These are phyloP conservation scores for Phylloporus sp. DNA, from an alignment of 768 basidiomycete genomes.

Conservation along the genomic window DNA sequence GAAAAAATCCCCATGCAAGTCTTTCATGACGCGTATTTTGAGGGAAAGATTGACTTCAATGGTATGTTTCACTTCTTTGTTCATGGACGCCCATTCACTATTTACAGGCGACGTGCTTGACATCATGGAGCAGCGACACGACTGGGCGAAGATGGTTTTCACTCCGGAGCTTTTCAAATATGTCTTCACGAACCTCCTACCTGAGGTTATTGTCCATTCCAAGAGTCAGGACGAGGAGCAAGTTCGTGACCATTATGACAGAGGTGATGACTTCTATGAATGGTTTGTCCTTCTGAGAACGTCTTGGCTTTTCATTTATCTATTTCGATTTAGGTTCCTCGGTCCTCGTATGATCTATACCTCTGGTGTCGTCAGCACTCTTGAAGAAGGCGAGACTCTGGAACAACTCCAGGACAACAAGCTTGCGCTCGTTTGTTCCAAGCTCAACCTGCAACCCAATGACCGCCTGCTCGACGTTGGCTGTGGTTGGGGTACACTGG, in stretches of 20 bases:
- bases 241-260: conserved; percentile 94
- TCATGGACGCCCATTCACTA: background rate
- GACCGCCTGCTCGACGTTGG: conserved; percentile 86
- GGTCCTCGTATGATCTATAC: conserved; percentile 98
- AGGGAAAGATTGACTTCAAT: conserved; percentile 94
- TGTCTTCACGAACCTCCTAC: conserved; percentile 80
- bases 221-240: conserved; percentile 90
- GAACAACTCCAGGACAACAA: conserved; percentile 99
- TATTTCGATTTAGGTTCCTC: conserved; percentile 60
- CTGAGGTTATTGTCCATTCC: conserved; percentile 94
- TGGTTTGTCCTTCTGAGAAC: conserved; percentile 43
- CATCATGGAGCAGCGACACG: conserved; percentile 89
- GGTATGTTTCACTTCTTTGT: conserved; percentile 43
- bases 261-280: conserved; percentile 93
- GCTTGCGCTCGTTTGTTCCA: conserved; percentile 90
- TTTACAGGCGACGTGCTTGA: conserved; percentile 85
- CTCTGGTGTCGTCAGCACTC: conserved; percentile 77
- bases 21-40: conserved; percentile 97
- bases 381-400: conserved; percentile 72
- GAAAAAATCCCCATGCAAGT: conserved; percentile 96
- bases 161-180: conserved; percentile 92
- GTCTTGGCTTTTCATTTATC: background rate
- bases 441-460: conserved; percentile 81
- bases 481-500: conserved; percentile 96
- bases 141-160: conserved; percentile 92